Evolutionary conservation across 345 rosid species (phyloP), one percentile per base, ranked within the genome.

Genomic region (Sisymbrium irio): DNA sequence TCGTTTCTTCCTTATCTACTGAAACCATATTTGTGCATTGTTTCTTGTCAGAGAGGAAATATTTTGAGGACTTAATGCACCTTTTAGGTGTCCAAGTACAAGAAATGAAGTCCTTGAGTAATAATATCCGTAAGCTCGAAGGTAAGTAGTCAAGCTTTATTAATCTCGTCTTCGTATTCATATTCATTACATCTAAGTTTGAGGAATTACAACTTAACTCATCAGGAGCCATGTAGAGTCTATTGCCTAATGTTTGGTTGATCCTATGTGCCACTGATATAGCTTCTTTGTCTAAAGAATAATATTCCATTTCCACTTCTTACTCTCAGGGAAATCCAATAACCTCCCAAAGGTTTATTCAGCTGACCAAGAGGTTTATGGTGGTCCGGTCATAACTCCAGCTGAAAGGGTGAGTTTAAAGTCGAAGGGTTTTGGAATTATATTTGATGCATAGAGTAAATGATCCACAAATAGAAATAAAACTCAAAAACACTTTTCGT

Each of bases 41-140:
- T 62, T 25, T 53, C 65, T 67, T 80, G 40, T 62, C 85, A 95
- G 99, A 92, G 81, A 87, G 72, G 80, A 84, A 69, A 76, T 77
- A 76, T 80, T 85, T 95, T 51, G 85, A 82, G 74, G 88, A 85
- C 53, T 74, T 95, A 46, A 81, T 46, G 81, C 83, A 77, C 76
- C 82, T 86, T 78, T 79, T 92, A 75, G 92, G 85, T 35, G 69
- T 71, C 65, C 99, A 95, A 85, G 85, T 89, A 53, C 86, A 79
- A 80, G 97, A 95, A 83, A 87, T 95, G 88, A 92, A 84, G 88
- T 82, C 91, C 9, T 79, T 95, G 90, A 84, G 88, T 73, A 78
- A 63, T 61, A 74, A 88, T 53, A 80, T 95, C 66, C 82, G 76
- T 73, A 85, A 74, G 30, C 80, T 95, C 60, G 94, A 92, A 89